These are phyloP conservation scores for Leishmania martiniquensis DNA, from an alignment of 208 protist species.

Conservation along the genomic window DNA sequence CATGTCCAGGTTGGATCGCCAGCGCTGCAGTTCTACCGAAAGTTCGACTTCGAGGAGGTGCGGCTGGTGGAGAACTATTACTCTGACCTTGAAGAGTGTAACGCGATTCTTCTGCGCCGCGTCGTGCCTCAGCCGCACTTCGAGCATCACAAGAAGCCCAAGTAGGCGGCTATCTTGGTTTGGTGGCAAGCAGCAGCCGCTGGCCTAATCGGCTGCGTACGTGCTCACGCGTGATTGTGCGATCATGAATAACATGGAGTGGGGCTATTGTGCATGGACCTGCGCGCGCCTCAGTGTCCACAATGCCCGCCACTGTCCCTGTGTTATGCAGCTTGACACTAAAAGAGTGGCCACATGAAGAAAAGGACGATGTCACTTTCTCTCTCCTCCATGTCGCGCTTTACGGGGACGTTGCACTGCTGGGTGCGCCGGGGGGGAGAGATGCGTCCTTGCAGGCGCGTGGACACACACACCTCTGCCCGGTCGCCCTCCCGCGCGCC, in stretches of 20 bases:
- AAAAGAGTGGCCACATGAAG: not conserved
- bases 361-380: not conserved
- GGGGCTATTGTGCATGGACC: not conserved
- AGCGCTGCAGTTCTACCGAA: slow-evolving; percentile 84
- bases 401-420: not conserved
- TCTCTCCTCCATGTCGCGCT: not conserved
- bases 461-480: not conserved
- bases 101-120: slow-evolving; percentile 71
- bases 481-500: not conserved
- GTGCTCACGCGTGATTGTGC: not conserved
- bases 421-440: not conserved
- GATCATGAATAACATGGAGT: not conserved
- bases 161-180: slow-evolving; percentile 1
- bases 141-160: slow-evolving; percentile 45
- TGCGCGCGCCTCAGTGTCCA: not conserved
- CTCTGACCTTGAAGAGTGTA: slow-evolving; percentile 77
- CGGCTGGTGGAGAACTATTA: slow-evolving; percentile 74
- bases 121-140: slow-evolving; percentile 62
- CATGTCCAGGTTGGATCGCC: slow-evolving; percentile 89
- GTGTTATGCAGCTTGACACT: not conserved
- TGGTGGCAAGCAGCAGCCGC: not conserved
- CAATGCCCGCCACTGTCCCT: not conserved
- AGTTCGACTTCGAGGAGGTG: slow-evolving; percentile 72
- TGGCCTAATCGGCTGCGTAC: not conserved
- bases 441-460: not conserved